Base-by-base conservation (phyloP, 2,329 filamentous ascomycete species). In the Botrytis deweyae region DNA sequence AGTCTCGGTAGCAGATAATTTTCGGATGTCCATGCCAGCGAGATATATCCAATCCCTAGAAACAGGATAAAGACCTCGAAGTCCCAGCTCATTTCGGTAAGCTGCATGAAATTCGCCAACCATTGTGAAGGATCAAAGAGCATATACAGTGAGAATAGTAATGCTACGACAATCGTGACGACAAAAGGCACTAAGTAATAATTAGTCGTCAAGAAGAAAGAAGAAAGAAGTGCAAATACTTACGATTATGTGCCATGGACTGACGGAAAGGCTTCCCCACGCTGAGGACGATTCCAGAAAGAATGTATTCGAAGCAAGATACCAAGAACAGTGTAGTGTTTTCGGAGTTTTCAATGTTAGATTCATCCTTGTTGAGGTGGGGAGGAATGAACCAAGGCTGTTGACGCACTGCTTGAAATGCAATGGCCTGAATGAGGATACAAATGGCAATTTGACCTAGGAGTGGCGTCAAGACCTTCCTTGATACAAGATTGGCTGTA, bases 281-380 rank as follows among this genome's bases (percentile, higher is more conserved):
- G 78, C 92, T 97, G 44, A 99, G 87, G 1, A 98, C 92, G 58
- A 98, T 87, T 6, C 93, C 96, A 0, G 94, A 93, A 36, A 98
- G 87, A 55, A 97, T 97, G 82, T 99, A 99, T 81, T 98, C 95
- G 80, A 95, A 98, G 82, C 94, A 98, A 2, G 93, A 97, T 8
- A 95, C 86, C 44, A 98, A 84, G 84, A 99, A 99, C 1, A 99
- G 85, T 0, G 92, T 90, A 0, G 95, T 97, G 80, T 99, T 98
- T 79, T 98, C 93, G 16, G 94, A 97, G 82, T 98, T 98, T 79
- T 92, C 88, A 71, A 95, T 92, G 80, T 96, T 97, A 38, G 92
- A 92, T 80, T 96, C 92, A 44, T 97, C 88, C 40, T 88, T 89
- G 80, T 94, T 88, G 40, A 97, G 81, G 73, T 90, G 86, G 0